phyloP scores from a whole-genome alignment of 129 eudicot genomes.

The Erigeron canadensis region DNA sequence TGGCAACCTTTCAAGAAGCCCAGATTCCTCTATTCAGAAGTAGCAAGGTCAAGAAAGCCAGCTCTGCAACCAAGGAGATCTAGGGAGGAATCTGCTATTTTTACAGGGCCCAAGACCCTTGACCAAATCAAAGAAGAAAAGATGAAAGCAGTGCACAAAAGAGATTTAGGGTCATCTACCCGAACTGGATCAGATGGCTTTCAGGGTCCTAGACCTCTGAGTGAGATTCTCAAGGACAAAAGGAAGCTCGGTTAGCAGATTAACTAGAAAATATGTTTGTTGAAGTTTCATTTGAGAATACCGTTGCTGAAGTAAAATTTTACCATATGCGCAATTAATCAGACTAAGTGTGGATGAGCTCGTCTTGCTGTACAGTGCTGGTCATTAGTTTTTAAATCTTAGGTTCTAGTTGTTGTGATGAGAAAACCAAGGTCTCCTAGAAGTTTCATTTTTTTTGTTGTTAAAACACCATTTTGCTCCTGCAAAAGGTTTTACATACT shows the following conservation, averaged over 20 bases:
- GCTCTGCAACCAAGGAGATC: conserved; percentile 23
- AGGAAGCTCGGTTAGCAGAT: conserved; percentile 30
- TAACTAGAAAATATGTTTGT: not conserved
- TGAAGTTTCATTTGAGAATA: conserved; percentile 8
- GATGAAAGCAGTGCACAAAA: conserved; percentile 28
- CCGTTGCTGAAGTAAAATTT: conserved; percentile 14
- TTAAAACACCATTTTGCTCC: not conserved
- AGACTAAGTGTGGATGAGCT: conserved; percentile 17
- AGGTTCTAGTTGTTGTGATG: conserved; percentile 10
- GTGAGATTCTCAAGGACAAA: conserved; percentile 50
- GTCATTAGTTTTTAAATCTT: conserved; percentile 16
- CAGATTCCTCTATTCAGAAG: conserved; percentile 30
- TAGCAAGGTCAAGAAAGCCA: conserved; percentile 25
- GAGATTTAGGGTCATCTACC: conserved; percentile 9
- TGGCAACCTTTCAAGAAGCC: conserved; percentile 26
- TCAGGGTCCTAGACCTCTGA: conserved; percentile 58
- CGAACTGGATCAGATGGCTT: conserved; percentile 32
- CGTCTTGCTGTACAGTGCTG: conserved; percentile 32
- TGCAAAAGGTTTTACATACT: not conserved
- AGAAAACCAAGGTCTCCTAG: conserved; percentile 14
- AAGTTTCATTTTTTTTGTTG: not conserved
- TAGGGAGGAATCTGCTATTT: conserved; percentile 22
- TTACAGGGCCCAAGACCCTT: conserved; percentile 57
- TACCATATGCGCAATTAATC: not conserved
- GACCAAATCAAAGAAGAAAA: conserved; percentile 55